These are phyloP conservation scores for Trichoderma atroviride DNA, from an alignment of 2,329 filamentous ascomycete species.

Conservation along the genomic window DNA sequence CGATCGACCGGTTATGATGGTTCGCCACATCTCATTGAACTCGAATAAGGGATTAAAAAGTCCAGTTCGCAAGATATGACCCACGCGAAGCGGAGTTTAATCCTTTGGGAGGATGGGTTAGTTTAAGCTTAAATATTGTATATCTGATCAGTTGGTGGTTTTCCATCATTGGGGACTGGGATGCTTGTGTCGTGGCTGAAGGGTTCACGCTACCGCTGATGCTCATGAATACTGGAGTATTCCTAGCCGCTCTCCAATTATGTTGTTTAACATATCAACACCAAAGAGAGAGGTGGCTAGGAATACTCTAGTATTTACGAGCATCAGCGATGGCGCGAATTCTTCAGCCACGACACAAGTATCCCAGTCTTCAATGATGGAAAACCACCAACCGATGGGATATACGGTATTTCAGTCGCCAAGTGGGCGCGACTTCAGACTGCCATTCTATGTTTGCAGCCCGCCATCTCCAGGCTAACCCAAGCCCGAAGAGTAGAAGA, in stretches of 20 bases:
- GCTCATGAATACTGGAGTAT: background rate
- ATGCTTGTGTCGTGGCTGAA: background rate
- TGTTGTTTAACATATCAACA: no score
- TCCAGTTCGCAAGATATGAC: no score
- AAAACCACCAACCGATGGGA: background rate
- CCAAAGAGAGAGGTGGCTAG: background rate
- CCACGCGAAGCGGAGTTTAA: no score
- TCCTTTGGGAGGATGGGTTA: no score
- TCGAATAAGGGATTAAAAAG: no score
- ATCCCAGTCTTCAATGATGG: background rate
- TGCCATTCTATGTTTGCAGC: conserved; percentile 88
- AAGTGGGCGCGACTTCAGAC: conserved; percentile 76
- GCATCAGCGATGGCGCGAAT: background rate
- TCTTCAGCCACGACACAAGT: background rate
- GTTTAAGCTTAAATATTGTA: background rate
- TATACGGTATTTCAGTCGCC: conserved; percentile 38
- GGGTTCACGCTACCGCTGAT: background rate
- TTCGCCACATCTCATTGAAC: no score
- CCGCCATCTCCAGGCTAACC: conserved; percentile 83
- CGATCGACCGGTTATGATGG: conserved; percentile 30
- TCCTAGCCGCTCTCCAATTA: no score
- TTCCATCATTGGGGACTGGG: background rate
- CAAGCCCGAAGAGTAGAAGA: conserved; percentile 90
- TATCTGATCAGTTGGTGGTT: background rate
- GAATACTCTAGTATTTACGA: background rate